These are phyloP conservation scores for Yamadazyma trypodendri DNA, from an alignment of 1,139 yeast genomes.

Conservation along the genomic window DNA sequence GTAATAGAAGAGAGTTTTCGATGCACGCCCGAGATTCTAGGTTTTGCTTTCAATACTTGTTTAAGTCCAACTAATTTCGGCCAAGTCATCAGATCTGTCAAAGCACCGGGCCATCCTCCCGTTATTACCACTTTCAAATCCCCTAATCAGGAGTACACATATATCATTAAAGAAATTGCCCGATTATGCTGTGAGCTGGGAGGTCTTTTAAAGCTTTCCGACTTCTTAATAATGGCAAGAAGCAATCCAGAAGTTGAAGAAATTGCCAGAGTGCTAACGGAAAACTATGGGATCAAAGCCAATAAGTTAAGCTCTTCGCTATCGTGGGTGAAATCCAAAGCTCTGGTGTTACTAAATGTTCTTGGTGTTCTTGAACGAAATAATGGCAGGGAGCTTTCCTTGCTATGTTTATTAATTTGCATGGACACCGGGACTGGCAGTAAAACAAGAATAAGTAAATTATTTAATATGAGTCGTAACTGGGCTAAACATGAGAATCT, in stretches of 20 bases:
- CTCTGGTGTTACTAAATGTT: slow-evolving; percentile 51
- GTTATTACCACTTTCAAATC: slow-evolving; percentile 25
- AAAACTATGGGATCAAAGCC: slow-evolving; percentile 40
- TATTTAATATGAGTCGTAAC: slow-evolving; percentile 22
- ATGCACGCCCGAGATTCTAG: slow-evolving; percentile 54
- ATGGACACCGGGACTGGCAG: slow-evolving; percentile 29
- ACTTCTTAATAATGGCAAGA: slow-evolving; percentile 54
- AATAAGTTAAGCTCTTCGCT: slow-evolving; percentile 48
- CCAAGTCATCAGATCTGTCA: slow-evolving; percentile 17
- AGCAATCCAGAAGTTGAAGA: slow-evolving; percentile 54
- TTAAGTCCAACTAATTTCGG: slow-evolving; percentile 7
- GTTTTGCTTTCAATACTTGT: slow-evolving; percentile 36
- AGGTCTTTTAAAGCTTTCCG: slow-evolving; percentile 45
- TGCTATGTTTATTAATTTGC: slow-evolving; percentile 26
- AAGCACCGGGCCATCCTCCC: slow-evolving; percentile 30
- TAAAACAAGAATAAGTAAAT: slow-evolving; percentile 23
- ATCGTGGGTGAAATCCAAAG: slow-evolving; percentile 52
- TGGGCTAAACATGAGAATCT: slow-evolving; percentile 12
- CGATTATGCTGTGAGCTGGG: slow-evolving; percentile 45
- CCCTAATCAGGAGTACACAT: slow-evolving; percentile 36
- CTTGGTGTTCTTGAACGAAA: slow-evolving; percentile 39
- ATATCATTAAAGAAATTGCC: slow-evolving; percentile 45
- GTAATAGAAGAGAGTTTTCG: slow-evolving; percentile 54
- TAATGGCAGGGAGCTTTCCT: slow-evolving; percentile 33
- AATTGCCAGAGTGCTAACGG: slow-evolving; percentile 36